phyloP scores from a whole-genome alignment of 1,139 yeast species.

The Geotrichum histeridarum region DNA sequence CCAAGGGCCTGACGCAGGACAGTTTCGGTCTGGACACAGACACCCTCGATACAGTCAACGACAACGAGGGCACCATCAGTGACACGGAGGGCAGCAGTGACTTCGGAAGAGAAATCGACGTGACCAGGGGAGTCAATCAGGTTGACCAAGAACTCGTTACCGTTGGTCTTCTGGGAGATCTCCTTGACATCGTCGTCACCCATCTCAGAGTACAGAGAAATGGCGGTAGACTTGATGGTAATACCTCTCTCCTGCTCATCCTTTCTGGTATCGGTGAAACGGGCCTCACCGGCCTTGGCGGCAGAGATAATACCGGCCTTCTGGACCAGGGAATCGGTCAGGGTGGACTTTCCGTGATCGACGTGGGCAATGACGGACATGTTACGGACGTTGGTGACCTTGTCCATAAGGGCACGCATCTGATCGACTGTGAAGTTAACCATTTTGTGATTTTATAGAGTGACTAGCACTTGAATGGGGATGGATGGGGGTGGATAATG shows the following conservation, averaged over 20 bases:
- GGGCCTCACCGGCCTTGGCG: constrained; percentile 99
- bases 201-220: constrained; percentile 90
- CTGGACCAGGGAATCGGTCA: constrained; percentile 98
- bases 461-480: background rate
- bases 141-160: constrained; percentile 94
- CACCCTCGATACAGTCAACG: constrained; percentile 99
- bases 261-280: constrained; percentile 99
- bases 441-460: constrained; percentile 16
- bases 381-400: constrained; percentile 99
- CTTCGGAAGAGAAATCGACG: constrained; percentile 99
- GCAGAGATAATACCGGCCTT: constrained; percentile 99
- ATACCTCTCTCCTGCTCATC: constrained; percentile 99
- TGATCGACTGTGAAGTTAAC: constrained; percentile 48
- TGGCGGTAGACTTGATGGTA: constrained; percentile 98
- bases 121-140: constrained; percentile 99
- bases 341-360: constrained; percentile 99
- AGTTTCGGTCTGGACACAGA: constrained; percentile 99
- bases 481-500: background rate
- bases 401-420: constrained; percentile 99
- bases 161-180: constrained; percentile 90
- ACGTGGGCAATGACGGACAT: constrained; percentile 99
- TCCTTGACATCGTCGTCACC: constrained; percentile 88
- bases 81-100: constrained; percentile 99
- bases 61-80: constrained; percentile 99
- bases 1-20: constrained; percentile 98